Evolutionary conservation across 228 moss, liverwort and hornwort genomes (phyloP), one percentile per base, ranked within the genome.

Genomic region (Sphagnum magellanicum): DNA sequence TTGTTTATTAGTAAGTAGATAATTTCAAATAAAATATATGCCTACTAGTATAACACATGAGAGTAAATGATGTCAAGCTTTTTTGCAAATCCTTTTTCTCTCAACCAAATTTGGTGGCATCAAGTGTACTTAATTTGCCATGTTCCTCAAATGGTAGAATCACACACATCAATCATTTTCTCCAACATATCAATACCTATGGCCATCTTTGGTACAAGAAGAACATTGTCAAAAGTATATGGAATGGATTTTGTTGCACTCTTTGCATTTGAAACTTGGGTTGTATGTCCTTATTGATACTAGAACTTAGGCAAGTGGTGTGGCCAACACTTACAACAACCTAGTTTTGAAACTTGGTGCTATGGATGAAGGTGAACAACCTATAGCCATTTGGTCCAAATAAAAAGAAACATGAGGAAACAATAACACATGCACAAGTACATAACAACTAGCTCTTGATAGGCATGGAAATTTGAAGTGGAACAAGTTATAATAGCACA

Each of bases 11-110:
- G 17, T 17, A 17, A 17, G 0, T 17, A 17, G 17, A 17, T 0
- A 17, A 17, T 17, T 17, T 0, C 17, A 17, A 17, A 17, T 17
- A 17, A 17, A 17, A 17, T 17, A 17, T 17, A 17, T 17, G 17
- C 17, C 17, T 17, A 17, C 17, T 17, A 17, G 17, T 17, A 17
- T 17, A 89, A 71, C 85, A 87, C 63, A 65, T 83, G 66, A 89
- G 86, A 46, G 66, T 79, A 48, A 77, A 87, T 77, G 96, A 96
- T 73, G 89, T 96, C 73, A 96, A 96, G 72, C 89, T 96, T 49
- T 96, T 96, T 70, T 91, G 96, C 17, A 91, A 96, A 70, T 92
- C 96, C 14, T 91, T 96, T 67, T 83, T 96, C 14, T 92, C 88
- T 63, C 93, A 93, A 79, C 96, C 96, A 61, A 82, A 64, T 58